phyloP scores from a whole-genome alignment of 331 rosid species.

The Cydonia oblonga region DNA sequence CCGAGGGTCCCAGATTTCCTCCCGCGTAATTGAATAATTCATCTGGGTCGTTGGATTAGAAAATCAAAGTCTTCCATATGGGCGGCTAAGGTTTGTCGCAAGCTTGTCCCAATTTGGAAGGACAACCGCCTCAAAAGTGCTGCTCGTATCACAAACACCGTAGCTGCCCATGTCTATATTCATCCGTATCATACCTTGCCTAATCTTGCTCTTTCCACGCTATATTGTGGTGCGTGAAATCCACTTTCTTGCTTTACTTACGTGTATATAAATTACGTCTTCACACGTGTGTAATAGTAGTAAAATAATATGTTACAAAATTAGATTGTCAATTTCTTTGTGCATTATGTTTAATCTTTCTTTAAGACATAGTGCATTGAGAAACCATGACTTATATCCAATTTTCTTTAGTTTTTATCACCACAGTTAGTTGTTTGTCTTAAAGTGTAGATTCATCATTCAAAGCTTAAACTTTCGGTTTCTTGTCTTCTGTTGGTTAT shows the following conservation, averaged over 20 bases:
- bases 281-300: neutral
- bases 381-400: too few species aligned
- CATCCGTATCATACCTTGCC: neutral
- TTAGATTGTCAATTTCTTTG: too few species aligned
- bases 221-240: neutral
- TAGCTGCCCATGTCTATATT: slow-evolving; percentile 21
- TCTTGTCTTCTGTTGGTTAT: neutral
- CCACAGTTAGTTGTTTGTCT: neutral
- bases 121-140: slow-evolving; percentile 22
- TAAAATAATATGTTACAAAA: too few species aligned
- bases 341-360: neutral
- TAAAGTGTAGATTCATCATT: neutral
- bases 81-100: slow-evolving; percentile 29
- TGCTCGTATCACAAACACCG: slow-evolving; percentile 13
- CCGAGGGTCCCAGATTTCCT: neutral
- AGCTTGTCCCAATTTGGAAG: slow-evolving; percentile 20
- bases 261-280: neutral
- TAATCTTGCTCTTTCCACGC: neutral
- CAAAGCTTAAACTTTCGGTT: too few species aligned
- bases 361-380: neutral
- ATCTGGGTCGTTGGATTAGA: slow-evolving; percentile 9
- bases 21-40: neutral
- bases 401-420: too few species aligned
- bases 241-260: slow-evolving; percentile 1
- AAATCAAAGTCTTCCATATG: slow-evolving; percentile 17